Base-by-base conservation (phyloP, 2,329 filamentous ascomycete genomes). In the Aspergillus awamori region DNA sequence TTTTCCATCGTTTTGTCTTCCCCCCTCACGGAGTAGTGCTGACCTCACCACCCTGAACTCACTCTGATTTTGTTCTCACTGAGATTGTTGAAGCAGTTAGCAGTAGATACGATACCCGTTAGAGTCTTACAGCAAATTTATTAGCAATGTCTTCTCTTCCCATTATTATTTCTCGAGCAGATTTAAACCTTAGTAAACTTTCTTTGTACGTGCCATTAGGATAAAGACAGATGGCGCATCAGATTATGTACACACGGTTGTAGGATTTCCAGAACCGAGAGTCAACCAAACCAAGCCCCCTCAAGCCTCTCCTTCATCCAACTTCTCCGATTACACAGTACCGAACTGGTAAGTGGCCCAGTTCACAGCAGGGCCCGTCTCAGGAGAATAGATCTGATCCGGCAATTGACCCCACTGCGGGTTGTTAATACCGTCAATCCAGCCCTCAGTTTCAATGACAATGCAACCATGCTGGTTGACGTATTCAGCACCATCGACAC, bases 371-470 rank as follows among this genome's bases (percentile, higher is more conserved):
- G 79, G 78, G 1, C 68, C 73, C 45, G 77, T 74, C 26, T 72
- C 69, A 13, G 78, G 76, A 7, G 76, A 74, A 62, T 74, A 80
- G 62, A 81, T 71, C 69, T 80, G 76, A 63, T 74, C 74, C 1
- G 70, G 58, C 30, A 70, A 77, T 58, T 93, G 86, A 61, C 87
- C 87, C 94, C 94, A 97, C 76, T 92, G 86, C 0, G 93, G 93
- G 69, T 96, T 86, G 79, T 97, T 97, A 79, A 98, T 95, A 26
- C 84, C 93, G 74, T 96, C 93, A 72, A 97, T 96, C 86, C 88
- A 97, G 75, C 95, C 93, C 82, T 97, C 87, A 11, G 95, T 91
- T 80, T 97, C 94, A 76, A 97, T 85, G 53, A 97, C 94, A 26
- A 97, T 72, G 76, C 94, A 97, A 33, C 92, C 93, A 72, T 93